phyloP scores from a whole-genome alignment of 1,284 basidiomycete species.

The Irpex sp. region DNA sequence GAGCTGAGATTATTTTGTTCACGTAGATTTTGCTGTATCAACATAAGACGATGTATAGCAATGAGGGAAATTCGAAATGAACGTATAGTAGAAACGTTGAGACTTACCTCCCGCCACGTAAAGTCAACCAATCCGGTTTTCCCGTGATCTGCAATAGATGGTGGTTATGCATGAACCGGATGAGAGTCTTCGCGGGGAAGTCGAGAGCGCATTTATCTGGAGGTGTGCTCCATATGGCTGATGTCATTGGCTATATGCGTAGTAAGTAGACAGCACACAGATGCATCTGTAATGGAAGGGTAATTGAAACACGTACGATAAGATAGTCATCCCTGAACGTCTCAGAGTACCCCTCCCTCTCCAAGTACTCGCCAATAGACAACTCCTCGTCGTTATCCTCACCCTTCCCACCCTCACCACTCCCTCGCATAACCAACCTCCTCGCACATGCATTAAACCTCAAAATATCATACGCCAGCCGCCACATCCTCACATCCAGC shows the following conservation, averaged over 20 bases:
- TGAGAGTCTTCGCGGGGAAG: conserved; percentile 70
- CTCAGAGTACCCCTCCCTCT: conserved; percentile 61
- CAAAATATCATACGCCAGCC: conserved; percentile 72
- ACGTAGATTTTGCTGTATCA: conserved; percentile 56
- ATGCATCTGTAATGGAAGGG: too few relatives aligned
- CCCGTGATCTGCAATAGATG: conserved; percentile 72
- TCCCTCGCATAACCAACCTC: conserved; percentile 29
- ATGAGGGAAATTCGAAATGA: too few relatives aligned
- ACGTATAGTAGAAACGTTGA: too few relatives aligned
- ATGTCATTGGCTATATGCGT: conserved; percentile 64
- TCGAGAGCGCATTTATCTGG: conserved; percentile 67
- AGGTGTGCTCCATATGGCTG: conserved; percentile 78
- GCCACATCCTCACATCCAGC: conserved; percentile 67
- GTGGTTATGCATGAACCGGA: conserved; percentile 79
- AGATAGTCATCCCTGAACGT: conserved; percentile 76
- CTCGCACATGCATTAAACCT: conserved; percentile 72
- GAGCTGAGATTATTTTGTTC: conserved; percentile 49
- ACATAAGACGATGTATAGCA: too few relatives aligned
- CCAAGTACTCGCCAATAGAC: conserved; percentile 68
- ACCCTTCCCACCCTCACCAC: not conserved
- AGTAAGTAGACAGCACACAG: too few relatives aligned
- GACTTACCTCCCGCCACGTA: conserved; percentile 70
- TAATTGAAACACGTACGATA: conserved; percentile 50
- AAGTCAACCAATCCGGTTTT: conserved; percentile 74
- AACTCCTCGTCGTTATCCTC: conserved; percentile 29